Evolutionary conservation across 1,139 yeast species (phyloP), one percentile per base, ranked within the genome.

Genomic region (Magnusiomyces tetraspermus): DNA sequence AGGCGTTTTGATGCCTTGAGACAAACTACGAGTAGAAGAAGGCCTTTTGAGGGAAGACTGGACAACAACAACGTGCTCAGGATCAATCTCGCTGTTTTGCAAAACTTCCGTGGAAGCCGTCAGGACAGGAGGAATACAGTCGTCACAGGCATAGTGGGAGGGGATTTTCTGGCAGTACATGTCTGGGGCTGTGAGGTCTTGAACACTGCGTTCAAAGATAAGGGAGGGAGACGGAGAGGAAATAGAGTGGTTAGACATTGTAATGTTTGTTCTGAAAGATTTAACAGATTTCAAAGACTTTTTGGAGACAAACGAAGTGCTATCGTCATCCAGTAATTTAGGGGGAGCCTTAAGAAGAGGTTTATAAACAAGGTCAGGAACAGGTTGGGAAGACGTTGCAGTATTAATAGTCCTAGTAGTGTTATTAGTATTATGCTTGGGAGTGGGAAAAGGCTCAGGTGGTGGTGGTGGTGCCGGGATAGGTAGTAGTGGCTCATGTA

Each of bases 111-210:
- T 79, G 26, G 90, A 77, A 10, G 90, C 90, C 63, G 86, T 95
- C 63, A 88, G 73, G 10, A 89, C 89, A 1, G 96, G 89, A 1
- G 95, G 89, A 50, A 86, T 85, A 60, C 73, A 80, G 66, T 86
- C 88, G 64, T 86, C 85, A 45, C 72, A 66, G n/a, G 78, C 72
- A 58, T 76, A 72, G 58, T 78, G 82, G 24, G 76, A 65, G 22
- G 76, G 76, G 42, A 71, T 66, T 61, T 57, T 65, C 61, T 53
- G 38, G 36, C 13, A 36, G 15, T 13, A 41, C 10, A 15, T 23
- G 15, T 17, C 28, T 11, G 55, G 52, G 33, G 55, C 57, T 47
- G 51, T 53, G 21, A 62, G 53, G 46, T 67, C 72, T 49, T 70
- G 73, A 4, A 71, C 75, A 3, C 69, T 67, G 19, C 75, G 65